Base-by-base conservation (phyloP, 345 rosid species). In the Boechera divaricarpa region DNA sequence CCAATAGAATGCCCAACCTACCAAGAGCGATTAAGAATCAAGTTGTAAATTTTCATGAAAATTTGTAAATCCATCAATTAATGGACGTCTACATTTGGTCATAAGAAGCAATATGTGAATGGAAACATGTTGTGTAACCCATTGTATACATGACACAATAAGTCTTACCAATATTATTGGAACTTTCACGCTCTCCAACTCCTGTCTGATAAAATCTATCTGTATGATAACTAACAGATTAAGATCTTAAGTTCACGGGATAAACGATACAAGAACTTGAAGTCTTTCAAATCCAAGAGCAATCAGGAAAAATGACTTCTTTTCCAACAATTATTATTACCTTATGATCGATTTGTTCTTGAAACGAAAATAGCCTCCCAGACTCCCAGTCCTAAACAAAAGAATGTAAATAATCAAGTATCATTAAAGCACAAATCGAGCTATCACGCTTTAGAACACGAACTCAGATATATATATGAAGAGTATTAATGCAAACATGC, bases 1-100 rank as follows among this genome's bases (percentile, higher is more conserved):
- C 98, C 98, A 56, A 91, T 89, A 52, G 97, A 94, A 70, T 94
- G 97, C 51, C 90, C 97, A 83, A 91, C 92, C 97, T 91, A 74
- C 77, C 69, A 60, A 77, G 41, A 80, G 16, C 71, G 65, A 57
- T 26, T 13, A 29, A 11, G 74, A 52, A 51, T 28, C 69, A 18
- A 83, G 77, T 26, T 60, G 26, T 18, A 11, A 41, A 29, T 42
- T 16, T 70, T 61, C 62, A 58, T 18, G 15, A 16, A 16, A 31
- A 9, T 5, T 12, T 31, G 36, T 21, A 35, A 47, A 59, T 45
- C 15, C n/a, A 8, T 9, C 35, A 35, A 32, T 2, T 35, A 21
- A 21, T 45, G n/a, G 18, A 69, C n/a, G n/a, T 59, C 13, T 18
- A 36, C 15, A 56, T 41, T 41, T 44, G 31, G 9, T 10, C 67